Evolutionary conservation across 768 basidiomycete genomes (phyloP).

Genomic region (Macrocybe gigantea): DNA sequence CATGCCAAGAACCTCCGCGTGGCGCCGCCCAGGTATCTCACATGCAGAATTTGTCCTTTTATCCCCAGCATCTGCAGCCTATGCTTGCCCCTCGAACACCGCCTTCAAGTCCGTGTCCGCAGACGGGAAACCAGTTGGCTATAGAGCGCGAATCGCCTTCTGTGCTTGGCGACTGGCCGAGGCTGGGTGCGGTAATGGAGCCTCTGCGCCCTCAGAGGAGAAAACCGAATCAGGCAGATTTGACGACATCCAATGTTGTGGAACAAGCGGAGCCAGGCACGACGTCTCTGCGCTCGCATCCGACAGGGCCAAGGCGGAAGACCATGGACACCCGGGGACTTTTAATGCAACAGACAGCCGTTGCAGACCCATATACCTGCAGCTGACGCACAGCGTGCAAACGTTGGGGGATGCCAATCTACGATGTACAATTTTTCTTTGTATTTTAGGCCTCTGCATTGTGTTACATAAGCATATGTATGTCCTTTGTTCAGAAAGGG

Average conservation of each 20-base stretch:
- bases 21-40: constrained; percentile 6
- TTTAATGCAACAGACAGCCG: too few species aligned
- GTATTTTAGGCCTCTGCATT: neutral
- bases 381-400: too few species aligned
- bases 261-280: neutral
- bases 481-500: neutral
- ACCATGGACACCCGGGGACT: too few species aligned
- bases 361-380: too few species aligned
- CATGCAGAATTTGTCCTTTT: constrained; percentile 20
- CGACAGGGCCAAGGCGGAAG: too few species aligned
- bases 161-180: constrained; percentile 53
- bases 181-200: constrained; percentile 30
- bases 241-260: neutral
- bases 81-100: constrained; percentile 6
- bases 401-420: neutral
- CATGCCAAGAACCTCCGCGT: constrained; percentile 14
- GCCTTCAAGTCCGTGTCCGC: constrained; percentile 9
- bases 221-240: constrained; percentile 1
- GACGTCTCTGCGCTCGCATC: too few species aligned
- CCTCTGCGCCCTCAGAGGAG: constrained; percentile 24
- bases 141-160: constrained; percentile 28
- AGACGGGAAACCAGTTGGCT: constrained; percentile 13
- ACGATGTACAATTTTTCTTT: neutral
- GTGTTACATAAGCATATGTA: constrained; percentile 1
- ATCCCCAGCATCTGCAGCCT: constrained; percentile 22